Evolutionary conservation across 352 stramenopile genomes (phyloP).

Genomic region (Phytophthora idaei): DNA sequence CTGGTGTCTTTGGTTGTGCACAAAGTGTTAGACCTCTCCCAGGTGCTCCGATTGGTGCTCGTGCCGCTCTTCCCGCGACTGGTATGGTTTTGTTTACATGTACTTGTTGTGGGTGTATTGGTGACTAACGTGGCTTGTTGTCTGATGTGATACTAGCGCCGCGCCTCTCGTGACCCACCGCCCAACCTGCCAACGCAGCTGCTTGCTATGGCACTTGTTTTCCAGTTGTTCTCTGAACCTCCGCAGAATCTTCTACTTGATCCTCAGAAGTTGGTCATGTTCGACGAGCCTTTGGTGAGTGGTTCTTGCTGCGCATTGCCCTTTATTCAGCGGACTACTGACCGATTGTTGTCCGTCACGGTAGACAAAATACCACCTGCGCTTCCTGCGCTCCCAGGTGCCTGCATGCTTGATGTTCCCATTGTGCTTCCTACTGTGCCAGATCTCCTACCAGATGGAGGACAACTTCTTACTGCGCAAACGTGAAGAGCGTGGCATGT

Average conservation of each 20-base stretch:
- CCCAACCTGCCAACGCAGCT: constrained; percentile 83
- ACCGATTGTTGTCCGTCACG: constrained; percentile 11
- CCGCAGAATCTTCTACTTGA: constrained; percentile 83
- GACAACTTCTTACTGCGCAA: constrained; percentile 84
- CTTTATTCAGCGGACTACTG: constrained; percentile 12
- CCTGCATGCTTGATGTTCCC: constrained; percentile 84
- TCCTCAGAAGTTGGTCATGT: constrained; percentile 80
- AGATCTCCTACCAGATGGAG: constrained; percentile 90
- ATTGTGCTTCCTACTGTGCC: constrained; percentile 82
- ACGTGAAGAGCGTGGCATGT: constrained; percentile 77
- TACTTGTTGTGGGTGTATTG: neutral
- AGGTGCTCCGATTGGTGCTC: constrained; percentile 85
- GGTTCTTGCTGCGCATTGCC: constrained; percentile 8
- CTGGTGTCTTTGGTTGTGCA: constrained; percentile 82
- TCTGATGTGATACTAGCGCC: constrained; percentile 43
- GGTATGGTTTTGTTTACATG: constrained; percentile 32
- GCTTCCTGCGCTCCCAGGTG: constrained; percentile 82
- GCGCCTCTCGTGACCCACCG: constrained; percentile 71
- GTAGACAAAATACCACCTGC: constrained; percentile 86
- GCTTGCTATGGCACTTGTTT: constrained; percentile 84
- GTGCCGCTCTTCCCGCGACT: constrained; percentile 82
- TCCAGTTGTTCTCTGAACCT: constrained; percentile 85
- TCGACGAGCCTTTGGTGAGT: constrained; percentile 87
- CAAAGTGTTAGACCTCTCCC: constrained; percentile 85
- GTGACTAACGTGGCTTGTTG: constrained; percentile 2